Evolutionary conservation across 2,329 filamentous ascomycete species (phyloP).

Genomic region (Aspergillus aculeatus): DNA sequence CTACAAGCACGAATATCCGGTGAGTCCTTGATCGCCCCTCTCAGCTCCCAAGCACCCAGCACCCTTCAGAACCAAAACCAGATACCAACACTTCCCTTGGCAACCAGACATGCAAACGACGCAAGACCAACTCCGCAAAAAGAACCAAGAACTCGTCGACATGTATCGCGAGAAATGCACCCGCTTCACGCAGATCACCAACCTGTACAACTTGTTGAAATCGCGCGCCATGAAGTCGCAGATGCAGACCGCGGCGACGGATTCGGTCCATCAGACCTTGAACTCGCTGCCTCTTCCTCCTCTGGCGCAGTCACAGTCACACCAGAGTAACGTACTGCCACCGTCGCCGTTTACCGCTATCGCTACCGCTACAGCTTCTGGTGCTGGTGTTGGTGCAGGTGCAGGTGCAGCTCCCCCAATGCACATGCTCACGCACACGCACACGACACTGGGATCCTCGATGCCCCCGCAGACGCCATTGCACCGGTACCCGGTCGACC

Average conservation of each 20-base stretch:
- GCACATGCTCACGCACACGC: background rate
- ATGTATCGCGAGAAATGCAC: slow-evolving; percentile 69
- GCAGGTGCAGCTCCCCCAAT: no score
- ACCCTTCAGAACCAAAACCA: no score
- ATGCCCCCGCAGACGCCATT: slow-evolving; percentile 28
- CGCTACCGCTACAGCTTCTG: no score
- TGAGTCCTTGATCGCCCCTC: slow-evolving; percentile 34
- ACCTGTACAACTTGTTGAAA: slow-evolving; percentile 58
- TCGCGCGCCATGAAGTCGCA: slow-evolving; percentile 54
- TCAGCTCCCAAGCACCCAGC: no score
- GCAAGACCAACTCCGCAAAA: slow-evolving; percentile 63
- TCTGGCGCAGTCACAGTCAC: slow-evolving; percentile 11
- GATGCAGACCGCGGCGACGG: slow-evolving; percentile 55
- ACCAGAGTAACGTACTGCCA: no score
- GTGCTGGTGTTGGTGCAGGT: no score
- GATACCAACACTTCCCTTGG: no score
- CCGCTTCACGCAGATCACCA: slow-evolving; percentile 67
- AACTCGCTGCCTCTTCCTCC: slow-evolving; percentile 33
- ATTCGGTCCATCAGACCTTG: slow-evolving; percentile 51
- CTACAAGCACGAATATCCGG: slow-evolving; percentile 65
- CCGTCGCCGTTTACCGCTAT: no score
- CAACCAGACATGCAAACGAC: slow-evolving; percentile 57
- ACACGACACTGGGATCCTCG: slow-evolving; percentile 11
- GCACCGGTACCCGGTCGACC: slow-evolving; percentile 21
- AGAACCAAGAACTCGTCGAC: slow-evolving; percentile 69